A percentile compares a stretch with the other conserved stretches of the same genome.
Conservation (phyloP, 2,329 filamentous ascomycete species). For the Clonostachys chloroleuca region DNA sequence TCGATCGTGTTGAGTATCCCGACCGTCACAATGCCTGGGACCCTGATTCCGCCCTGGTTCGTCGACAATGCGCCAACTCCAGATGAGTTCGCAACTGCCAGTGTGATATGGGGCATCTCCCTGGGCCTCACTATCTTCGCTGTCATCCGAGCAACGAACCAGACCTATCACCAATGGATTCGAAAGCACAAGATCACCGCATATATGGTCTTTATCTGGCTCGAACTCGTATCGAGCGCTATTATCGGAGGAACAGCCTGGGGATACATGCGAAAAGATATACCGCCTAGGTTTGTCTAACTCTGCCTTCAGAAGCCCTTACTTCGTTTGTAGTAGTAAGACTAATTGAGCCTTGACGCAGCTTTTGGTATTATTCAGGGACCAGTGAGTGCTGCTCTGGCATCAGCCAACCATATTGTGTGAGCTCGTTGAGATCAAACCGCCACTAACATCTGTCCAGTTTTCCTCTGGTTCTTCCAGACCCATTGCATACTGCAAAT, state of each 20-base stretch:
- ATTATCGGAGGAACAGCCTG: slow-evolving; percentile 26
- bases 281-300: slow-evolving; percentile 17
- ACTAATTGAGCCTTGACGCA: too few species aligned
- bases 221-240: slow-evolving; percentile 25
- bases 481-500: slow-evolving; percentile 40
- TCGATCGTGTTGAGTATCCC: too few species aligned
- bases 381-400: too few species aligned
- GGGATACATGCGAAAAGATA: slow-evolving; percentile 19
- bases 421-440: not conserved
- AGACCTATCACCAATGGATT: slow-evolving; percentile 22
- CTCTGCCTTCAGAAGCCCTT: slow-evolving; percentile 11
- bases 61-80: not conserved
- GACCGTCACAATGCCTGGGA: not conserved
- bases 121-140: not conserved
- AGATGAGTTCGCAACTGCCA: not conserved
- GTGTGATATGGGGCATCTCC: not conserved
- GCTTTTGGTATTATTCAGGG: too few species aligned
- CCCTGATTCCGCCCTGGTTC: not conserved
- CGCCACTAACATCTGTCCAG: slow-evolving; percentile 1
- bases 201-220: slow-evolving; percentile 34
- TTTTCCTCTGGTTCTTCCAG: slow-evolving; percentile 24
- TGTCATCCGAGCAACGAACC: slow-evolving; percentile 8
- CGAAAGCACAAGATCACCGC: slow-evolving; percentile 22
- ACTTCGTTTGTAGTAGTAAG: not conserved
- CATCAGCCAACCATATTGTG: not conserved